phyloP scores from a whole-genome alignment of 805 yeast genomes.

The Saccharomyces cerevisiae region DNA sequence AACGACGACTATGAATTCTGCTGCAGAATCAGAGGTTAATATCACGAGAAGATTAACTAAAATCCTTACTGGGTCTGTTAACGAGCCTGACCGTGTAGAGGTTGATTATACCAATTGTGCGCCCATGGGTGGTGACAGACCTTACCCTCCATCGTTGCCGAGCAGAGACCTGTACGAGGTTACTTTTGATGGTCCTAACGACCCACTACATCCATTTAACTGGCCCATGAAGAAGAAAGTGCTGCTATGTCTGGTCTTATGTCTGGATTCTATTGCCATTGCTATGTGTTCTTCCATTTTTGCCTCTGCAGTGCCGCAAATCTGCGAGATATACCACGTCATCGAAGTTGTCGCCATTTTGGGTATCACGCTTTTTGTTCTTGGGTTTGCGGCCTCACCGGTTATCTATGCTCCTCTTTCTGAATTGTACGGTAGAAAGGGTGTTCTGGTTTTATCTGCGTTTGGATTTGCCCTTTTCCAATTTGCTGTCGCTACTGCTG shows the following conservation, averaged over 20 bases:
- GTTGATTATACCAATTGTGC: conserved; percentile 30
- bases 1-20: conserved; percentile 10
- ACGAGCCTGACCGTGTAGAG: conserved; percentile 6
- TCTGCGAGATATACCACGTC: conserved; percentile 48
- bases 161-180: conserved; percentile 52
- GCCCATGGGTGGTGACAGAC: conserved; percentile 60
- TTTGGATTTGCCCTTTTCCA: conserved; percentile 52
- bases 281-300: conserved; percentile 82
- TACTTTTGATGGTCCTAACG: conserved; percentile 67
- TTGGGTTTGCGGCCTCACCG: conserved; percentile 93
- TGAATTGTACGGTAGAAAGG: conserved; percentile 67
- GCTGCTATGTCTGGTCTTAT: conserved; percentile 37
- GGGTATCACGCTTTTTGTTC: conserved; percentile 72
- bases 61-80: conserved; percentile 8
- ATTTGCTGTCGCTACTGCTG: conserved; percentile 71
- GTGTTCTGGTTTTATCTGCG: conserved; percentile 48
- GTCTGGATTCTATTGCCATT: conserved; percentile 41
- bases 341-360: conserved; percentile 63
- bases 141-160: conserved; percentile 55
- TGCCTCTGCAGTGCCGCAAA: conserved; percentile 47
- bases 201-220: conserved; percentile 74
- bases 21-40: conserved; percentile 8
- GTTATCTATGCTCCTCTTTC: conserved; percentile 82
- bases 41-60: conserved; percentile 11
- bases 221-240: conserved; percentile 51